Evolutionary conservation across 805 yeast species (phyloP).

Genomic region (Wickerhamomyces silvicola): DNA sequence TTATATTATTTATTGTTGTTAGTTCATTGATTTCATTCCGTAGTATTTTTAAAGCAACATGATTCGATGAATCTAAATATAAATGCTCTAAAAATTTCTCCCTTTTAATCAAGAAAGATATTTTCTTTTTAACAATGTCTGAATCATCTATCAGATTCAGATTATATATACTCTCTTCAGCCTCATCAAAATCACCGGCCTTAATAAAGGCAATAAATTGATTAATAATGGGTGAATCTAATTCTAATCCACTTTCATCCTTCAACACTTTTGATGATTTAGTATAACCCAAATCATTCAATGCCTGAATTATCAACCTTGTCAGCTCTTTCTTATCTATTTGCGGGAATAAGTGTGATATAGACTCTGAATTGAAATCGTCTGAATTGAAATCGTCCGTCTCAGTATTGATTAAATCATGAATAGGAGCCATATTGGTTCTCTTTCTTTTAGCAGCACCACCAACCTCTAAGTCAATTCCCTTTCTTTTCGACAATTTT

Average conservation of each 20-base stretch:
- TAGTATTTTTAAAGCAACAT: slow-evolving; percentile 31
- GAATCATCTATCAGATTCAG: slow-evolving; percentile 14
- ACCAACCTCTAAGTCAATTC: too few species aligned
- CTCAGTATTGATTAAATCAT: slow-evolving; percentile 7
- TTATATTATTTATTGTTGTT: slow-evolving; percentile 16
- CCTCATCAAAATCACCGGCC: slow-evolving; percentile 36
- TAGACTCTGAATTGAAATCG: slow-evolving; percentile 1
- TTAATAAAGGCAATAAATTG: slow-evolving; percentile 32
- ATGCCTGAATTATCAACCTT: slow-evolving; percentile 42
- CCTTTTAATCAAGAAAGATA: slow-evolving; percentile 30
- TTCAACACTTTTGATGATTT: slow-evolving; percentile 33
- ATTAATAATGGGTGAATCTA: slow-evolving; percentile 37
- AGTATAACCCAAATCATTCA: slow-evolving; percentile 42
- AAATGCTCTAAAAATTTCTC: slow-evolving; percentile 36
- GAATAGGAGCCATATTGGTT: slow-evolving; percentile 13
- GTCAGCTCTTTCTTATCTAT: slow-evolving; percentile 32
- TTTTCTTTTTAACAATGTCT: slow-evolving; percentile 9
- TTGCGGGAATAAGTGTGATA: slow-evolving; percentile 15
- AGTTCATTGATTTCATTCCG: slow-evolving; percentile 30
- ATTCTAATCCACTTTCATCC: slow-evolving; percentile 32
- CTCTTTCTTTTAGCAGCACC: too few species aligned
- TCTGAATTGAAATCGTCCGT: not conserved
- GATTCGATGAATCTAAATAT: slow-evolving; percentile 25
- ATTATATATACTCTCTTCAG: slow-evolving; percentile 24
- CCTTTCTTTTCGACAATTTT: too few species aligned